Base-by-base conservation (phyloP, 1,284 basidiomycete species). In the Naganishia sp. region DNA sequence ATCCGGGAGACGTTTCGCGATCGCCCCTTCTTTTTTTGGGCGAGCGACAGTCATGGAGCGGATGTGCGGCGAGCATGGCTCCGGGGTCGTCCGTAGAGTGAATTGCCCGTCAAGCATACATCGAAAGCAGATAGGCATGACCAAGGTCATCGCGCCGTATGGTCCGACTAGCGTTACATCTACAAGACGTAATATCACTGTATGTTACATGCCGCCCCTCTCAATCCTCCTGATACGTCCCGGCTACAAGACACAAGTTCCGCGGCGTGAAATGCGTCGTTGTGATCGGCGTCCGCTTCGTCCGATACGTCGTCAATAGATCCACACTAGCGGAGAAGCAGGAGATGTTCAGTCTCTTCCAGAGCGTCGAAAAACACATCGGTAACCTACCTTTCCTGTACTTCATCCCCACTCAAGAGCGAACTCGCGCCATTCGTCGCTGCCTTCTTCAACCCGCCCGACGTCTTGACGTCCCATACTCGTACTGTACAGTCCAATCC, bases 211-310 rank as follows among this genome's bases (percentile, higher is more conserved):
- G 10, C 36, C 36, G 6, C 13, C 36, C 1, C 36, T 9, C 36
- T 39, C 36, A 53, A 25, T 60, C 65, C 36, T 66, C 65, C n/a
- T 76, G 66, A 60, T 76, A 79, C n/a, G 72, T 71, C 2, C 95
- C 95, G 10, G 90, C 90, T 23, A 90, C 91, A 68, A 99, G 82
- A 78, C 93, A 95, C 45, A 99, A 83, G 79, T 99, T 99, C 33
- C 95, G 86, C 25, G 92, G 87, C 9, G 95, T 98, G 74, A 98
- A 95, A 72, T 96, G 92, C 13, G 95, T 88, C 74, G 94, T 89
- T 55, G 87, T 86, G 70, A 98, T 86, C 0, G 95, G 93, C 45
- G 96, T 98, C 67, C 92, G 86, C 82, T 98, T 99, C 28, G 96
- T 99, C 5, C 90, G 89, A 78, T 94, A 95, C 0, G 94, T 95